A percentile compares a stretch with the other conserved stretches of the same genome.
phyloP scores from a whole-genome alignment of 2,329 filamentous ascomycete species.

The Sclerotinia subarctica region DNA sequence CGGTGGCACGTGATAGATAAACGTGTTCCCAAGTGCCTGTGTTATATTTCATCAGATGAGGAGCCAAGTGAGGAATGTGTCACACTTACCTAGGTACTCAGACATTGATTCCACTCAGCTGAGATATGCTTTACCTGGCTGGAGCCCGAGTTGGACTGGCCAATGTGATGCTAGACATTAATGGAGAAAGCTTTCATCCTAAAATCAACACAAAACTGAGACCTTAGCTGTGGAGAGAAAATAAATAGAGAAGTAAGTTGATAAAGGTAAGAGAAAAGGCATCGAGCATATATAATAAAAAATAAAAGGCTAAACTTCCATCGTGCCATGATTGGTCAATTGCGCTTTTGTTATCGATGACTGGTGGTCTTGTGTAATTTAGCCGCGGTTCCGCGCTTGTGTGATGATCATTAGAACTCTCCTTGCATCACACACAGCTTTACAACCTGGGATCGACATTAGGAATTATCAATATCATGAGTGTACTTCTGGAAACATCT shows the following conservation, averaged over 20 bases:
- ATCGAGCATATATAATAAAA: slow-evolving; percentile 2
- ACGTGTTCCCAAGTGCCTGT: neutral
- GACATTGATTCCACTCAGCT: neutral
- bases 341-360: neutral
- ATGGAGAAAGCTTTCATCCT: neutral
- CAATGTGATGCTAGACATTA: neutral
- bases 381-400: slow-evolving; percentile 17
- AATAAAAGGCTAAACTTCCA: neutral
- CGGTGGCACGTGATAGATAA: neutral
- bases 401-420: slow-evolving; percentile 3
- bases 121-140: neutral
- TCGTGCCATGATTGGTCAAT: slow-evolving; percentile 10
- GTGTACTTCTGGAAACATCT: slow-evolving; percentile 88
- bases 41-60: slow-evolving; percentile 1
- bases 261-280: neutral
- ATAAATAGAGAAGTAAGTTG: neutral
- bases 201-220: neutral
- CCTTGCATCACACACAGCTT: slow-evolving; percentile 11
- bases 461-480: slow-evolving; percentile 57
- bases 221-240: neutral
- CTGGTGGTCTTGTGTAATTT: slow-evolving; percentile 1
- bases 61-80: neutral
- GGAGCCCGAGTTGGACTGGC: neutral
- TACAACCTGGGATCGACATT: neutral
- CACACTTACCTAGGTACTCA: neutral